Percentiles rank a stretch among this genome's conserved stretches.
Conservation (phyloP, 2,329 filamentous ascomycete species). For the Phaeomoniella chlamydospora region DNA sequence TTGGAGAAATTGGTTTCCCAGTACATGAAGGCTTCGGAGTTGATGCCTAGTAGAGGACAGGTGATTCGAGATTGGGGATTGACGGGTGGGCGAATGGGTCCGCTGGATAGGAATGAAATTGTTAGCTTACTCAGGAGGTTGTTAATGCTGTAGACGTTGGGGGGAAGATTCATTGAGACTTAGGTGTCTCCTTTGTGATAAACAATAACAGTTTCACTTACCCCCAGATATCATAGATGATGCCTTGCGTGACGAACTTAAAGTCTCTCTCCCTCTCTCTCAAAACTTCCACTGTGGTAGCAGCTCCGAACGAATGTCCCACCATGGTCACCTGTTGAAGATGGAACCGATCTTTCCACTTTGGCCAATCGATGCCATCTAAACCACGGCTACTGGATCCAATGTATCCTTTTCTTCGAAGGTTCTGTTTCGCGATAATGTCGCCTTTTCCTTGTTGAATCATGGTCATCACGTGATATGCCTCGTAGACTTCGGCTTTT, state of each 20-base stretch:
- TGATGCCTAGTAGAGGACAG: constrained; percentile 47
- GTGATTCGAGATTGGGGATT: constrained; percentile 30
- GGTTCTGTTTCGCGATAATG: constrained; percentile 34
- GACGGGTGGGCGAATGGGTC: constrained; percentile 20
- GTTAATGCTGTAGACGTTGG: too few species aligned
- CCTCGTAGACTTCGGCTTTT: constrained; percentile 51
- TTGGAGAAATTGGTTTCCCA: constrained; percentile 50
- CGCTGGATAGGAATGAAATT: too few species aligned
- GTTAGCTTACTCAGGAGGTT: too few species aligned
- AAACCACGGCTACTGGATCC: constrained; percentile 46
- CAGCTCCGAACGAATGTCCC: constrained; percentile 54
- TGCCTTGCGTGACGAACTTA: constrained; percentile 44
- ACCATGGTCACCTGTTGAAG: constrained; percentile 44
- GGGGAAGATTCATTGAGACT: too few species aligned
- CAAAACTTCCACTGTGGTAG: constrained; percentile 47
- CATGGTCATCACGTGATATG: constrained; percentile 39
- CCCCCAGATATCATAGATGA: constrained; percentile 54
- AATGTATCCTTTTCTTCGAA: constrained; percentile 41
- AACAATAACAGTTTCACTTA: too few species aligned
- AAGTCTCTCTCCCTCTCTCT: constrained; percentile 36
- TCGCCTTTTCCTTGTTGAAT: constrained; percentile 41
- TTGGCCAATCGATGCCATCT: constrained; percentile 38
- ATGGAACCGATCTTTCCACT: constrained; percentile 43
- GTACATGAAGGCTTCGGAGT: constrained; percentile 56
- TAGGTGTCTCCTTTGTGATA: too few species aligned